Evolutionary conservation across 345 rosid species (phyloP).

Genomic region (Moricandia moricandioides): DNA sequence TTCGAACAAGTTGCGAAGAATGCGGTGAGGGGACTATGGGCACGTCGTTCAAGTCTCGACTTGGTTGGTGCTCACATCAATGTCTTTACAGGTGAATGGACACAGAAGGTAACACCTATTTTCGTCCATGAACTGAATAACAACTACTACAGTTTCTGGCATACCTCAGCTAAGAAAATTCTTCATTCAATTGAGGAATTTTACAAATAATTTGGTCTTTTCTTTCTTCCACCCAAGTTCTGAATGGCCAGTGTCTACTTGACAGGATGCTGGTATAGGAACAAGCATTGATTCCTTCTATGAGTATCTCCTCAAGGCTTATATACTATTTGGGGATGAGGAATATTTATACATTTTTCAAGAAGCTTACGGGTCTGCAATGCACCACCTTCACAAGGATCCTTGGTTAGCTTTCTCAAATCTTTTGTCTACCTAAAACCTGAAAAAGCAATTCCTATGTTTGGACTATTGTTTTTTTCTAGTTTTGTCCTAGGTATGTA

Average conservation of each 20-base stretch:
- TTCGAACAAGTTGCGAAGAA: conserved; percentile 96
- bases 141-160: not conserved
- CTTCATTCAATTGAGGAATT: not conserved
- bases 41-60: conserved; percentile 86
- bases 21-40: conserved; percentile 92
- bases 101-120: conserved; percentile 69
- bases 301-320: conserved; percentile 97
- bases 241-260: conserved; percentile 31
- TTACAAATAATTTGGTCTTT: not conserved
- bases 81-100: conserved; percentile 99
- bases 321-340: conserved; percentile 91
- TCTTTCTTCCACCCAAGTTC: conserved; percentile 3
- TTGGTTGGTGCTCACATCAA: conserved; percentile 98
- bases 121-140: not conserved
- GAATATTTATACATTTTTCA: conserved; percentile 87
- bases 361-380: conserved; percentile 91
- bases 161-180: not conserved
- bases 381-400: conserved; percentile 86
- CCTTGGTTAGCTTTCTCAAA: conserved; percentile 73
- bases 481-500: conserved; percentile 65
- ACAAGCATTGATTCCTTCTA: conserved; percentile 98
- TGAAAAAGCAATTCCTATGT: conserved; percentile 31
- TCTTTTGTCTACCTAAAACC: conserved; percentile 22
- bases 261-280: conserved; percentile 99
- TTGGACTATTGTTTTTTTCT: conserved; percentile 30